Conservation (phyloP, 2,329 filamentous ascomycete species). For the Penicillium paneum region DNA sequence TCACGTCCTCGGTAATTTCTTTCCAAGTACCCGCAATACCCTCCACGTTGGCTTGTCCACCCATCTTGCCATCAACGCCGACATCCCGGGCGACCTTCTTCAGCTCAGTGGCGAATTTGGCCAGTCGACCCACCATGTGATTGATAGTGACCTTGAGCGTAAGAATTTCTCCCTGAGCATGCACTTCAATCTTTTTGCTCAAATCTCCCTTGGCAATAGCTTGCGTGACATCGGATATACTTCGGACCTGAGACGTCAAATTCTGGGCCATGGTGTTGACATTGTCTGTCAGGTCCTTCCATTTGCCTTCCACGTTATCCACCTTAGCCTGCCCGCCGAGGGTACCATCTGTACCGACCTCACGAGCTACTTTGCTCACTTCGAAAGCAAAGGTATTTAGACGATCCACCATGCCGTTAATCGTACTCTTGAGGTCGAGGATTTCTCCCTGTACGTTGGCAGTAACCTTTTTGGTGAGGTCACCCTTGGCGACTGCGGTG, state of each 20-base stretch:
- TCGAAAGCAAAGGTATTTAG: slow-evolving; percentile 63
- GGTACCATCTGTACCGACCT: slow-evolving; percentile 63
- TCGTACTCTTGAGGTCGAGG: slow-evolving; percentile 86
- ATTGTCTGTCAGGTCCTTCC: slow-evolving; percentile 65
- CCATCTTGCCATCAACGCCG: slow-evolving; percentile 97
- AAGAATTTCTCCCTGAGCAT: slow-evolving; percentile 91
- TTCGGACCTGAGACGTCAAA: slow-evolving; percentile 68
- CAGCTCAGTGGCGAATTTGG: slow-evolving; percentile 93
- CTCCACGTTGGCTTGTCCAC: slow-evolving; percentile 90
- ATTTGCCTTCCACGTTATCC: slow-evolving; percentile 64
- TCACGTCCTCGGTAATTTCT: slow-evolving; percentile 95
- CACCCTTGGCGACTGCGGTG: slow-evolving; percentile 88
- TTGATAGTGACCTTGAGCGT: slow-evolving; percentile 96
- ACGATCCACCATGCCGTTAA: slow-evolving; percentile 66
- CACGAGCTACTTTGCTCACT: slow-evolving; percentile 63
- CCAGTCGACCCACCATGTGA: slow-evolving; percentile 94
- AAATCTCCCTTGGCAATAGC: slow-evolving; percentile 94
- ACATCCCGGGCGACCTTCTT: slow-evolving; percentile 95
- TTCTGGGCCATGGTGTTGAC: slow-evolving; percentile 67
- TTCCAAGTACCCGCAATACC: slow-evolving; percentile 95
- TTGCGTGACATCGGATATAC: slow-evolving; percentile 90
- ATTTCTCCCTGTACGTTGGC: slow-evolving; percentile 94
- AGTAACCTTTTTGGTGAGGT: slow-evolving; percentile 93
- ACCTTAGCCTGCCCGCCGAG: slow-evolving; percentile 64
- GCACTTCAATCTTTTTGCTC: slow-evolving; percentile 92